Percentiles rank a stretch among this genome's conserved stretches.
Evolutionary conservation across 495 filamentous ascomycete genomes (phyloP).

Genomic region (Annulohypoxylon nitens): DNA sequence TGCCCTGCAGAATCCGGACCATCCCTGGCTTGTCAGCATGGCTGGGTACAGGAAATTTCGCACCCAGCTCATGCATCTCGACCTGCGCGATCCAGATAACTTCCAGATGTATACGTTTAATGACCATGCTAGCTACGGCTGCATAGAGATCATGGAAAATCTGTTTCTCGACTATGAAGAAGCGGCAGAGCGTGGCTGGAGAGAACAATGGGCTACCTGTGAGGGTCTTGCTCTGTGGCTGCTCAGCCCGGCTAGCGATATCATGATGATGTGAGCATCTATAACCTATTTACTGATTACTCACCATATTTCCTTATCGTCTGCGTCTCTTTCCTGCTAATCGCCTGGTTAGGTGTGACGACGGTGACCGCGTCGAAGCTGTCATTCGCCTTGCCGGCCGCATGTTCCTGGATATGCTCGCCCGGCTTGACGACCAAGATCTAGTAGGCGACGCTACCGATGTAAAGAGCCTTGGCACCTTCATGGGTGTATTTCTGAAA

Average conservation of each 20-base stretch:
- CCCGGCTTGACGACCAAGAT: constrained; percentile 48
- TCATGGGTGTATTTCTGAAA: constrained; percentile 54
- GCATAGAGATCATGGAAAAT: constrained; percentile 55
- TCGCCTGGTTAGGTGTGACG: constrained; percentile 45
- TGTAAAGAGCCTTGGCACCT: constrained; percentile 49
- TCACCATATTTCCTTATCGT: neutral
- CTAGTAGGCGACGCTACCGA: constrained; percentile 48
- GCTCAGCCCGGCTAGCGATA: neutral
- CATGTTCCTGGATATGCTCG: constrained; percentile 56
- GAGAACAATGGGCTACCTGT: constrained; percentile 55
- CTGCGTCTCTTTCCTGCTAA: neutral
- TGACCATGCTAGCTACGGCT: constrained; percentile 52
- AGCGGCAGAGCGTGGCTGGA: constrained; percentile 43
- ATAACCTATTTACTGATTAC: neutral
- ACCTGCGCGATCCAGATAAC: constrained; percentile 51
- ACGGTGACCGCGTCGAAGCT: constrained; percentile 37
- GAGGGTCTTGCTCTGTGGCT: constrained; percentile 45
- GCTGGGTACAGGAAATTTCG: constrained; percentile 52
- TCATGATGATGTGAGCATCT: constrained; percentile 18
- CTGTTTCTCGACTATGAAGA: constrained; percentile 56
- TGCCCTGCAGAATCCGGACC: constrained; percentile 55
- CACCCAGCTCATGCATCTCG: constrained; percentile 34
- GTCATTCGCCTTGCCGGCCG: constrained; percentile 49
- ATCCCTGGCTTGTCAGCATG: constrained; percentile 55
- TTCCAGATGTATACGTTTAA: constrained; percentile 58